These are phyloP conservation scores for Vanrija pseudolonga DNA, from an alignment of 1,284 basidiomycete genomes.

Conservation along the genomic window DNA sequence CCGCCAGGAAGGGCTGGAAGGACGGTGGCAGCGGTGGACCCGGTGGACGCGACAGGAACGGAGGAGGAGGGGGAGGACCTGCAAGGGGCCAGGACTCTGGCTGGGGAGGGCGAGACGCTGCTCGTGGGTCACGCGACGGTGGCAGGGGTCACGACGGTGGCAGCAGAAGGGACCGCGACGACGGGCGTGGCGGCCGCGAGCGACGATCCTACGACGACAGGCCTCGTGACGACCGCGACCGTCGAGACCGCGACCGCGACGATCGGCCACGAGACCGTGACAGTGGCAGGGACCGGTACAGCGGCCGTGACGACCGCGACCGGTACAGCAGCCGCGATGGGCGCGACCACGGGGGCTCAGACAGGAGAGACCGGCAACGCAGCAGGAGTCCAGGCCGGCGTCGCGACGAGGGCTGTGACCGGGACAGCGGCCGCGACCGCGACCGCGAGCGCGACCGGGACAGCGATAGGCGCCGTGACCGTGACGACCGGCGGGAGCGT, in stretches of 20 bases:
- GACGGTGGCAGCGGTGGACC: constrained; percentile 2
- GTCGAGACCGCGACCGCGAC: constrained; percentile 1
- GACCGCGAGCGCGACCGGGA: not conserved
- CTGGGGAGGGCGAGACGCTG: too few species aligned
- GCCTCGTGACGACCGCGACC: not conserved
- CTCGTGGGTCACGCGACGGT: constrained; percentile 13
- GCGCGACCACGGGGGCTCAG: not conserved
- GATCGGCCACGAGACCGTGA: constrained; percentile 3
- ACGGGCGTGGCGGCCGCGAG: too few species aligned
- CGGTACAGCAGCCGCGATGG: not conserved
- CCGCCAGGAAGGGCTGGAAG: not conserved
- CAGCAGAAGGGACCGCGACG: constrained; percentile 1
- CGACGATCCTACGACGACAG: too few species aligned
- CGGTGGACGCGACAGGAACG: constrained; percentile 7
- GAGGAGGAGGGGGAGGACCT: constrained; percentile 25
- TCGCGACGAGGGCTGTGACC: constrained; percentile 12
- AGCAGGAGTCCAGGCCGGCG: not conserved
- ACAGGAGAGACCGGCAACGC: too few species aligned
- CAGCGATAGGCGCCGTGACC: constrained; percentile 1
- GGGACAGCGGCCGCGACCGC: not conserved
- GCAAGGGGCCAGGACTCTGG: not conserved
- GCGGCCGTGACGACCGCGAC: not conserved
- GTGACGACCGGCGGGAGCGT: constrained; percentile 2
- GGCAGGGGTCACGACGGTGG: too few species aligned
- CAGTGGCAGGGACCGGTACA: constrained; percentile 7